These are phyloP conservation scores for Sclerotiophoma versabilis DNA, from an alignment of 2,329 filamentous ascomycete species.

Conservation along the genomic window DNA sequence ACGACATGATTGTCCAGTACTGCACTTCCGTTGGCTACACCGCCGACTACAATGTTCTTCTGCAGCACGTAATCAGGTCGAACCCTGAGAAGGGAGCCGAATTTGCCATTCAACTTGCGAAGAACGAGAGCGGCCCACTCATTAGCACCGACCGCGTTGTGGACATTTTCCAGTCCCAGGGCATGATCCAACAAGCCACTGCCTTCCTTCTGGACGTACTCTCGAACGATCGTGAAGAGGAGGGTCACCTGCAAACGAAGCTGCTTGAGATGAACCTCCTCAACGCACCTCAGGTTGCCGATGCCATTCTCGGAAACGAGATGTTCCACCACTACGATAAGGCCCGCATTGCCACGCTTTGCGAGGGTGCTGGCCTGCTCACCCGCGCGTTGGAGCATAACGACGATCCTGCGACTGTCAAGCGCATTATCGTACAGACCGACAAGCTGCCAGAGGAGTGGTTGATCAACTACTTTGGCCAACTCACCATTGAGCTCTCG, in stretches of 20 bases:
- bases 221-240: constrained; percentile 92
- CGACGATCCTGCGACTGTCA: constrained; percentile 86
- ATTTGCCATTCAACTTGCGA: constrained; percentile 90
- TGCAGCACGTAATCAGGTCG: constrained; percentile 82
- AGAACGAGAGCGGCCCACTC: constrained; percentile 83
- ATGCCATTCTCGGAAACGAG: constrained; percentile 96
- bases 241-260: constrained; percentile 90
- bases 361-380: constrained; percentile 85
- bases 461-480: constrained; percentile 90
- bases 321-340: constrained; percentile 99
- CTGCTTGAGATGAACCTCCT: constrained; percentile 97
- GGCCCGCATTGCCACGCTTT: constrained; percentile 84
- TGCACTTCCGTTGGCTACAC: constrained; percentile 84
- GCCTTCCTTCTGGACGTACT: constrained; percentile 97
- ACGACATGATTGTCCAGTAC: constrained; percentile 95
- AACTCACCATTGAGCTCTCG: constrained; percentile 93
- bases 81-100: constrained; percentile 95
- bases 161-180: constrained; percentile 97
- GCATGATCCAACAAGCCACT: constrained; percentile 96
- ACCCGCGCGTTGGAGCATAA: constrained; percentile 85
- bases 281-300: constrained; percentile 95
- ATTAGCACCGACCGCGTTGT: constrained; percentile 94
- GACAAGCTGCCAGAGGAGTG: constrained; percentile 91
- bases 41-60: constrained; percentile 91
- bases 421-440: constrained; percentile 85